Base-by-base conservation (phyloP, 495 filamentous ascomycete species). In the Aspergillus homomorphus region DNA sequence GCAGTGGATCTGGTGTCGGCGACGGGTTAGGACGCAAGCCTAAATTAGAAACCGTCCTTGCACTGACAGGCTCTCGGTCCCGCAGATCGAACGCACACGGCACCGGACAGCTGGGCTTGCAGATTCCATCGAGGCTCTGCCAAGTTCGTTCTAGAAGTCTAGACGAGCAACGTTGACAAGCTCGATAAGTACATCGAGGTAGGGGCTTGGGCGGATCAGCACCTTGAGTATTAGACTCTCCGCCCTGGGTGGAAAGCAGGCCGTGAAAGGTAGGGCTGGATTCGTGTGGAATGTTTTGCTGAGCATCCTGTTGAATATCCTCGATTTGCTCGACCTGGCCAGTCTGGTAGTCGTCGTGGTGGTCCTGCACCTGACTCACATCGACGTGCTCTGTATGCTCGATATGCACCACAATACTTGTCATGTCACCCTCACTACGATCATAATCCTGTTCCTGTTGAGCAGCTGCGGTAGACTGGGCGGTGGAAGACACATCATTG, bases 141-240 rank as follows among this genome's bases (percentile, higher is more conserved):
- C 65, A 83, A 4, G 76, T 66, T 45, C 82, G 77, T 10, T 79
- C 70, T 19, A 63, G 60, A 14, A 69, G 74, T 28, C 65, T 69
- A 26, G 71, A 71, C 18, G 78, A 74, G 60, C 85, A 88, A 18
- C 26, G 33, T 18, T 75, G 76, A 61, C 84, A 88, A 58, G 74
- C 73, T 48, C 69, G 80, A 64, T 71, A 80, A 53, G 70, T 73
- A 63, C 84, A 88, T 80, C 22, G 26, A 38, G 19, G 60, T 0
- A 33, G 44, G 54, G n/a, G 45, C 61, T 10, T 3, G 1, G 4
- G 24, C n/a, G 23, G 48, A 45, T 28, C 77, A 73, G 52, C 80
- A 57, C 79, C n/a, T n/a, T 76, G 78, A 28, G 72, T 44, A 12
- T 38, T 12, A 38, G 33, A 38, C 4, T 7, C 10, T 9, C 12